Evolutionary conservation across 331 rosid genomes (phyloP).

Genomic region (Quercus phellos): DNA sequence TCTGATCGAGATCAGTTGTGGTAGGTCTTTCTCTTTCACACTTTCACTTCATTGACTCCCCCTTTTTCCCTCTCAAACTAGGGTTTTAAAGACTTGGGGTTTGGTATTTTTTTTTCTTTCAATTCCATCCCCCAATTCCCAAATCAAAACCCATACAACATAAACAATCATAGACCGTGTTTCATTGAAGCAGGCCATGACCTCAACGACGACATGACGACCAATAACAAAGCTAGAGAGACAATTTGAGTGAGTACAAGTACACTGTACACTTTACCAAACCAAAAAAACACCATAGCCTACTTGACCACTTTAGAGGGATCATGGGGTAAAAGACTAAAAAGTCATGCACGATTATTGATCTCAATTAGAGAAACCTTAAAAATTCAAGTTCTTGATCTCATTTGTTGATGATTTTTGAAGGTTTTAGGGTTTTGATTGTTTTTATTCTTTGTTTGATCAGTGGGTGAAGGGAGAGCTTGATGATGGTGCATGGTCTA

Average conservation of each 20-base stretch:
- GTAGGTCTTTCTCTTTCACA: neutral
- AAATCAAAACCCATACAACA: neutral
- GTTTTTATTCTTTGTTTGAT: too few species aligned
- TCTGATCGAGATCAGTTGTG: neutral
- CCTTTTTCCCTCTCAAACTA: conserved; percentile 30
- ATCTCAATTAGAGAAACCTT: neutral
- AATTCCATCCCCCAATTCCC: neutral
- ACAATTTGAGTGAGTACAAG: too few species aligned
- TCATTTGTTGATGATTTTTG: too few species aligned
- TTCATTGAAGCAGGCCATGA: too few species aligned
- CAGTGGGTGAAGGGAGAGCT: too few species aligned
- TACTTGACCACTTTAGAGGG: neutral
- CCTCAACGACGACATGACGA: conserved; percentile 11
- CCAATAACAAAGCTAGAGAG: neutral
- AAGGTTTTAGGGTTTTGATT: too few species aligned
- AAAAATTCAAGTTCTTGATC: neutral
- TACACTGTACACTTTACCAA: neutral
- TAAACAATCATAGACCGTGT: too few species aligned
- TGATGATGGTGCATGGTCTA: too few species aligned
- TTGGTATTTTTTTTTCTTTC: neutral
- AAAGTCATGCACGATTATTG: neutral
- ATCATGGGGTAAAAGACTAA: neutral
- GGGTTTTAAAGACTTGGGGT: conserved; percentile 51
- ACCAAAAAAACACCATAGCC: neutral
- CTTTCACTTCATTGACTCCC: neutral